Evolutionary conservation across 768 basidiomycete genomes (phyloP).

Genomic region (Boletellus sp.): DNA sequence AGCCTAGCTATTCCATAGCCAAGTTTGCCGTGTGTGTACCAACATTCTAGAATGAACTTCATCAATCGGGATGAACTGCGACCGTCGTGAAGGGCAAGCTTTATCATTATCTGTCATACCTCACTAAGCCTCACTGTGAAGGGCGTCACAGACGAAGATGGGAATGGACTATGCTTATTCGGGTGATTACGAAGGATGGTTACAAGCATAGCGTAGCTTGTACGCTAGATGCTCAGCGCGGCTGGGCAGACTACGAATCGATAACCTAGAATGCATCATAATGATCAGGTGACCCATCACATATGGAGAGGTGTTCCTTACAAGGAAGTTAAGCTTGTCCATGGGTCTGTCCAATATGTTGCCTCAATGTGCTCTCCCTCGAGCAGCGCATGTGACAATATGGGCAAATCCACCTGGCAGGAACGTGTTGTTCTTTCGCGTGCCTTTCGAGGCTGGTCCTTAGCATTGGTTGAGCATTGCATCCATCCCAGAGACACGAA

Average conservation of each 20-base stretch:
- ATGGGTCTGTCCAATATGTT: not conserved
- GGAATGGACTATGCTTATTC: not conserved
- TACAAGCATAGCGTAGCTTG: not conserved
- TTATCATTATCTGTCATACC: conserved; percentile 8
- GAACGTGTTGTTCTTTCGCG: conserved; percentile 7
- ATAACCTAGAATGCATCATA: not conserved
- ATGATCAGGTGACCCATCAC: not conserved
- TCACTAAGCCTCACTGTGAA: not conserved
- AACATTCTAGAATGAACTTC: not conserved
- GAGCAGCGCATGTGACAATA: not conserved
- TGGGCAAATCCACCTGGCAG: conserved; percentile 11
- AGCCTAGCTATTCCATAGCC: not conserved
- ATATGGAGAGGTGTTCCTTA: not conserved
- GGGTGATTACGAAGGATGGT: not conserved
- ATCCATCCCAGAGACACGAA: conserved; percentile 9
- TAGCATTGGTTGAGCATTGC: not conserved
- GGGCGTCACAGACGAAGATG: not conserved
- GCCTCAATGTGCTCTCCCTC: not conserved
- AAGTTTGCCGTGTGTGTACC: not conserved
- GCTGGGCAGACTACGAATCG: not conserved
- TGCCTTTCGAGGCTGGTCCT: conserved; percentile 11
- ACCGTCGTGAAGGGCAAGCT: not conserved
- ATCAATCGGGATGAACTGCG: not conserved
- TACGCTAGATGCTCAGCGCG: not conserved
- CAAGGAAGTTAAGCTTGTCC: not conserved